Evolutionary conservation across 805 yeast species (phyloP).

Genomic region (Metschnikowia amazonensis): DNA sequence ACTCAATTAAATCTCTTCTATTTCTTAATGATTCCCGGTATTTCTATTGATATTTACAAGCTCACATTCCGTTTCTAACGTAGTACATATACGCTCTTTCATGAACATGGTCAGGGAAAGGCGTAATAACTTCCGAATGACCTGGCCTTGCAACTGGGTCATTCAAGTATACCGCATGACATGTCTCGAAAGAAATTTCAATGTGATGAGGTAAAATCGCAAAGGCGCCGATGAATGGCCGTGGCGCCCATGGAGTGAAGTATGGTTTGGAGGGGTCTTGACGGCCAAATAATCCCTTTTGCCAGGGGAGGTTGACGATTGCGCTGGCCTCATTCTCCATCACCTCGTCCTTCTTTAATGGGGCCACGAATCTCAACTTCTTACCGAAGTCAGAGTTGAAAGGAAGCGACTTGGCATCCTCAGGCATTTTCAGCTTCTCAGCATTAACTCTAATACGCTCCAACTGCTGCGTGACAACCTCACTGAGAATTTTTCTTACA

Average conservation of each 20-base stretch:
- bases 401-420: conserved; percentile 25
- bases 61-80: conserved; percentile 60
- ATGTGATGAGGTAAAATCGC: conserved; percentile 90
- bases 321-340: conserved; percentile 49
- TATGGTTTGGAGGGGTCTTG: conserved; percentile 71
- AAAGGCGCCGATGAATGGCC: conserved; percentile 89
- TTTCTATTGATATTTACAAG: conserved; percentile 15
- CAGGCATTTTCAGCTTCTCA: conserved; percentile 27
- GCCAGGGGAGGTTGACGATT: conserved; percentile 72
- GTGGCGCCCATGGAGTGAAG: conserved; percentile 96
- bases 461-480: conserved; percentile 31
- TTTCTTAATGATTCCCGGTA: not conserved
- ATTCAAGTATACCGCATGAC: conserved; percentile 94
- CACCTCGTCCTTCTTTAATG: conserved; percentile 43
- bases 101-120: conserved; percentile 76
- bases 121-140: conserved; percentile 91
- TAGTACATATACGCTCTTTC: conserved; percentile 96
- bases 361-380: conserved; percentile 29
- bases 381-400: conserved; percentile 27
- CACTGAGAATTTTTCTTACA: conserved; percentile 35
- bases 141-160: conserved; percentile 98
- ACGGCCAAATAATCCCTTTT: conserved; percentile 73
- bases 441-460: conserved; percentile 31
- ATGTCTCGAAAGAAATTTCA: conserved; percentile 84
- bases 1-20: too few species aligned